A percentile compares a stretch with the other conserved stretches of the same genome.
phyloP scores from a whole-genome alignment of 1,284 basidiomycete species.

The Caloboletus firmus region DNA sequence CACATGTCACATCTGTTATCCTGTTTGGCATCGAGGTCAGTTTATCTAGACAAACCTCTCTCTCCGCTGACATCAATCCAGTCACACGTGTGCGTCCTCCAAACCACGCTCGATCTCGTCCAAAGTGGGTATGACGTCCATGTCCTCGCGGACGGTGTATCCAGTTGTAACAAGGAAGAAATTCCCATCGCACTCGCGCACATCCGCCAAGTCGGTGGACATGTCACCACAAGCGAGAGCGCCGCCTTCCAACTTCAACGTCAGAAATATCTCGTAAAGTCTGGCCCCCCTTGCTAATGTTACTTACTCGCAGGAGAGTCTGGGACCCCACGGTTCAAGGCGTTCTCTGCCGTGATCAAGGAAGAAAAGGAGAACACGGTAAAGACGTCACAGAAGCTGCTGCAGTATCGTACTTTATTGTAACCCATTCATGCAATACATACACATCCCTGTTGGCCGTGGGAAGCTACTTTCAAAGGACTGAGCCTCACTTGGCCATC shows the following conservation, averaged over 20 bases:
- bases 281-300: constrained; percentile 17
- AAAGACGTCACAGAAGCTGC: constrained; percentile 36
- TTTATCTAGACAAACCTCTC: background rate
- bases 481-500: background rate
- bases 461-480: constrained; percentile 11
- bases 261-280: constrained; percentile 30
- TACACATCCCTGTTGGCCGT: background rate
- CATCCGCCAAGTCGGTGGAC: constrained; percentile 74
- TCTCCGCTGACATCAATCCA: constrained; percentile 33
- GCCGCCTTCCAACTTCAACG: constrained; percentile 76
- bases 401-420: constrained; percentile 29
- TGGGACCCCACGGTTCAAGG: constrained; percentile 66
- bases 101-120: constrained; percentile 73
- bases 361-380: constrained; percentile 69
- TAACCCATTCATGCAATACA: constrained; percentile 3
- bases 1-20: constrained; percentile 59
- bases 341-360: constrained; percentile 73
- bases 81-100: constrained; percentile 88
- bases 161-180: constrained; percentile 75
- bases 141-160: constrained; percentile 83
- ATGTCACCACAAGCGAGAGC: constrained; percentile 82
- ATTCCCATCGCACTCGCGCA: constrained; percentile 61
- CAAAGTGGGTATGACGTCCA: constrained; percentile 56
- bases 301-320: constrained; percentile 58
- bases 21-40: constrained; percentile 85